These are phyloP conservation scores for Trametes hirsuta DNA, from an alignment of 1,284 basidiomycete genomes.

Conservation along the genomic window DNA sequence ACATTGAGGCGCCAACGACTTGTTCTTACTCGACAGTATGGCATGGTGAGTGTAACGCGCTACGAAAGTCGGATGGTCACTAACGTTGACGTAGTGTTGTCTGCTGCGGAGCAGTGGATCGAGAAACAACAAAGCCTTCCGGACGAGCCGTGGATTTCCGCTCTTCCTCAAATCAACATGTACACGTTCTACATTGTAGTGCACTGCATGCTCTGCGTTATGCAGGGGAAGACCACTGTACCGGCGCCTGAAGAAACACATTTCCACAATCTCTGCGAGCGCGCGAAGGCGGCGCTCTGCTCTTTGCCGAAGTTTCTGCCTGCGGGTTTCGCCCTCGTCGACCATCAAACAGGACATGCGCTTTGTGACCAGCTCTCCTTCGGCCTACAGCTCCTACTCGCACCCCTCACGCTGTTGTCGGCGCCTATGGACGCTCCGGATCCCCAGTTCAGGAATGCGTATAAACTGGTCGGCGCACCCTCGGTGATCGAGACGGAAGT, in stretches of 20 bases:
- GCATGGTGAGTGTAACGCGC: background rate
- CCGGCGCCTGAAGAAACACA: background rate
- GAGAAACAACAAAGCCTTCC: background rate
- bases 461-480: background rate
- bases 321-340: background rate
- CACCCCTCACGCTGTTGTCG: background rate
- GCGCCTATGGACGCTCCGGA: background rate
- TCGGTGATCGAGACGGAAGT: background rate
- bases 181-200: conserved; percentile 3
- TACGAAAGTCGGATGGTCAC: background rate
- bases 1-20: background rate
- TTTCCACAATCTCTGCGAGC: background rate
- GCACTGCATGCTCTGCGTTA: conserved; percentile 7
- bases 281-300: background rate
- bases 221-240: background rate
- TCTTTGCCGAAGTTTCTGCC: conserved; percentile 2
- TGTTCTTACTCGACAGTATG: background rate
- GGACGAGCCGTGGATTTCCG: background rate
- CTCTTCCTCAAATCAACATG: background rate
- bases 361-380: conserved; percentile 4
- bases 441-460: background rate
- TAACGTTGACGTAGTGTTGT: background rate
- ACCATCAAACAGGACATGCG: background rate
- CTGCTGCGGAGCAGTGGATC: conserved; percentile 4
- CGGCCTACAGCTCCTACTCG: conserved; percentile 5